These are phyloP conservation scores for Colletotrichum shisoi DNA, from an alignment of 2,329 filamentous ascomycete genomes.

Conservation along the genomic window DNA sequence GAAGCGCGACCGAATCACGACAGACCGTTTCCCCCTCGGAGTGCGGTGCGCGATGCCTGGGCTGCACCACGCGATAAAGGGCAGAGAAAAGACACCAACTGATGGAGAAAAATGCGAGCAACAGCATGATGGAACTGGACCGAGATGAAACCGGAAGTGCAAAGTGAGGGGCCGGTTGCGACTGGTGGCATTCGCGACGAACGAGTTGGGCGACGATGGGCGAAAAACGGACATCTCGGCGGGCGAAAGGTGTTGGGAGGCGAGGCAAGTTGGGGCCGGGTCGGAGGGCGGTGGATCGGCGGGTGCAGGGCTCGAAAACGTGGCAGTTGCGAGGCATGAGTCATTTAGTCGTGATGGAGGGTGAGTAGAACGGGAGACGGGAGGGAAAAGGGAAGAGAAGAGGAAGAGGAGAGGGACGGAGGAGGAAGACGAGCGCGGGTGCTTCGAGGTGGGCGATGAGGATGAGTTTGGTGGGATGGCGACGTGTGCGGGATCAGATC, in stretches of 20 bases:
- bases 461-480: slow-evolving; percentile 38
- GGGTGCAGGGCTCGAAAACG: slow-evolving; percentile 20
- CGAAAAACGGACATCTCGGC: slow-evolving; percentile 32
- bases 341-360: slow-evolving; percentile 37
- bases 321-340: slow-evolving; percentile 19
- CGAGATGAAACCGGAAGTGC: slow-evolving; percentile 20
- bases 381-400: slow-evolving; percentile 23
- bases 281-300: slow-evolving; percentile 22
- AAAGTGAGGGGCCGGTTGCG: slow-evolving; percentile 28
- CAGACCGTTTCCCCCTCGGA: not conserved
- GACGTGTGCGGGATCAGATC: slow-evolving; percentile 38
- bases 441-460: slow-evolving; percentile 41
- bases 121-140: not conserved
- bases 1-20: slow-evolving; percentile 21
- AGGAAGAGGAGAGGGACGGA: slow-evolving; percentile 30
- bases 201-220: slow-evolving; percentile 22
- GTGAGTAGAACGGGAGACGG: slow-evolving; percentile 18
- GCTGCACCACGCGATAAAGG: not conserved
- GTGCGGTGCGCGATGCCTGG: slow-evolving; percentile 17
- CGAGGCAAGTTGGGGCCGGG: slow-evolving; percentile 35
- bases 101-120: slow-evolving; percentile 29
- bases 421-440: slow-evolving; percentile 18
- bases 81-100: not conserved
- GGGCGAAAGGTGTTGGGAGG: slow-evolving; percentile 30
- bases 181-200: slow-evolving; percentile 24